Evolutionary conservation across 768 basidiomycete genomes (phyloP), one percentile per base, ranked within the genome.

Genomic region (Suillus americanus): DNA sequence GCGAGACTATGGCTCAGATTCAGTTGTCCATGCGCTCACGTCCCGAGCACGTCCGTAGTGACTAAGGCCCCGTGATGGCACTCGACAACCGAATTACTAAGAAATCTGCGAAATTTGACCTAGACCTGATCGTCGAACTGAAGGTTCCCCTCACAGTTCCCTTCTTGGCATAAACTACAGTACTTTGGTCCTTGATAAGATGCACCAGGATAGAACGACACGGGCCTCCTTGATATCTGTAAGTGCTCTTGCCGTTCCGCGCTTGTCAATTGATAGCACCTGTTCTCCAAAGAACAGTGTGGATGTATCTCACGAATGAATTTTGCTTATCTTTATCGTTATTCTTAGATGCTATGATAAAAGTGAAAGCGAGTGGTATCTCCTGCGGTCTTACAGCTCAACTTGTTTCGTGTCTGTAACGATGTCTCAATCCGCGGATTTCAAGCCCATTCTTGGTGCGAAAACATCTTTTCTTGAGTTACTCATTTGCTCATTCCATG

Each of bases 401-500:
- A 38, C 25, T 28, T 25, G 23, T 40, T 25, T 25, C 10, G 38
- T 25, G 16, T 57, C 40, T 41, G 18, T 20, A 30, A 41, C 28
- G 10, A 59, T 59, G 30, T 66, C 61, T 41, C 50, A 46, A 13
- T 71, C 64, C 37, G 73, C 75, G 43, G 79, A 79, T 50, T 81
- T 82, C 70, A 79, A 73, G 61, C 81, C 81, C 43, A 68, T 80
- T 33, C 74, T 81, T 9, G 60, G 80, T 81, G 61, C 20, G 75
- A 33, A 18, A 20, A 20, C 3, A 33, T 18, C 28, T 61, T 61
- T 30, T 25, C n/a, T 48, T 9, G 13, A 18, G 14, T 13, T 20
- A 13, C n/a, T 13, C 53, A 53, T 60, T 35, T 9, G 35, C 53
- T 61, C 5, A 57, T 12, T 13, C 3, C 18, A 46, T 23, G 4